These are phyloP conservation scores for Trichocladium antarcticum DNA, from an alignment of 495 filamentous ascomycete species.

Conservation along the genomic window DNA sequence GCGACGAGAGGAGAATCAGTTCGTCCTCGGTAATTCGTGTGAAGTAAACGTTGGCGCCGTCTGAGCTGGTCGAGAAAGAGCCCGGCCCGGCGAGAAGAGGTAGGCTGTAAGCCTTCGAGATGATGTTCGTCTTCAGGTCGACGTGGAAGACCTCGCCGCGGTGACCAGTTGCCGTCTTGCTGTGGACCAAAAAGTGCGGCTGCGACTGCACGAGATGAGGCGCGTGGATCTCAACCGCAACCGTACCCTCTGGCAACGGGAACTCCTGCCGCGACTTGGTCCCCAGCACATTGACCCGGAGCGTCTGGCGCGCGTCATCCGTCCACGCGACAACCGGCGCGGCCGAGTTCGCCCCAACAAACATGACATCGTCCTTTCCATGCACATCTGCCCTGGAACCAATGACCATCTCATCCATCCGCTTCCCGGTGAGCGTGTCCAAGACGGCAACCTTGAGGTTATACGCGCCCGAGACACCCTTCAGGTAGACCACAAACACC, in stretches of 20 bases:
- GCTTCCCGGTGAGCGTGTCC: constrained; percentile 58
- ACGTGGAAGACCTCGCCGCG: constrained; percentile 82
- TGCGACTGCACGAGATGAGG: constrained; percentile 55
- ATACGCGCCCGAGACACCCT: constrained; percentile 53
- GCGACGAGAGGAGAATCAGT: constrained; percentile 60
- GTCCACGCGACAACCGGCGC: constrained; percentile 75
- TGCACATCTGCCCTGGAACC: constrained; percentile 64
- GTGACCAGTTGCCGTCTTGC: constrained; percentile 54
- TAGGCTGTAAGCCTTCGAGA: constrained; percentile 64
- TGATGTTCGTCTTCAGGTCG: constrained; percentile 50
- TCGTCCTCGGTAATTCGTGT: constrained; percentile 65
- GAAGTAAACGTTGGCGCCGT: constrained; percentile 77
- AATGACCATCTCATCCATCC: constrained; percentile 52
- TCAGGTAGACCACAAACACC: constrained; percentile 67
- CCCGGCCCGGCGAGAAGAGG: constrained; percentile 57
- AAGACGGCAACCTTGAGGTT: constrained; percentile 64
- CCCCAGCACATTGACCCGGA: constrained; percentile 75
- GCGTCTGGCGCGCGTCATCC: constrained; percentile 50
- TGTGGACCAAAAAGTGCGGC: constrained; percentile 79
- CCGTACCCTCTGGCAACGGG: constrained; percentile 46
- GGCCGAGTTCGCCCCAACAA: constrained; percentile 74
- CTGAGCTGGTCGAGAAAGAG: constrained; percentile 66
- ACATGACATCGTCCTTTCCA: constrained; percentile 54
- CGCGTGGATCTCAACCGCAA: constrained; percentile 61
- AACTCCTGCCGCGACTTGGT: constrained; percentile 51